Base-by-base conservation (phyloP, 192 early-diverging fungal genomes). In the Chytriomyces sp. region DNA sequence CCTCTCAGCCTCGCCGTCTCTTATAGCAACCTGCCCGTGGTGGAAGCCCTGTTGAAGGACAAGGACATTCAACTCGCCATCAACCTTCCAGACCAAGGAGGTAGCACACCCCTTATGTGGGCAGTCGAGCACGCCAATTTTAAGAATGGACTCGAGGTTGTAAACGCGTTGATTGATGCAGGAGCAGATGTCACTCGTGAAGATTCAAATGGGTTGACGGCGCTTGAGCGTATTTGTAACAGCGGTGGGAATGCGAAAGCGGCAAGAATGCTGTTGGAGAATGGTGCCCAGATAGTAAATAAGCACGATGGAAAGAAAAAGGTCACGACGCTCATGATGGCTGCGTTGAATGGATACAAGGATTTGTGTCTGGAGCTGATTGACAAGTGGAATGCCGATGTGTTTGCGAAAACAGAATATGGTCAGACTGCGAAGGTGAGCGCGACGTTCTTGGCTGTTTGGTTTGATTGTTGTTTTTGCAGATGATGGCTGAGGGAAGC, bases 61-160 rank as follows among this genome's bases (percentile, higher is more conserved):
- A 61, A 59, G 33, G 31, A 44, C 31, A n/a, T n/a, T n/a, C n/a
- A n/a, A n/a, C 39, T 40, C 30, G 61, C 61, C 4, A 54, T 76
- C 37, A 57, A 78, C 41, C 55, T 58, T 14, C 38, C 73, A 8
- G 84, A 85, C 63, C 77, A 73, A 33, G 79, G 77, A 39, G 84
- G 84, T 30, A 74, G 74, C 30, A 85, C 84, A 12, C 75, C 79
- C 22, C 76, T 85, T 28, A 85, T 82, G 84, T 81, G 79, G 78
- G 80, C 84, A 6, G 77, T 75, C 25, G 84, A 85, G 52, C 78
- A 80, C 41, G 78, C 74, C 2, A 78, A 65, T 52, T 54, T 72
- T 33, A 74, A 77, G 52, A 63, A 78, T 38, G 84, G 79, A 38
- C 39, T 76, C 25, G 75, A 70, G 10, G 77, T 85, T 40, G 71